Evolutionary conservation across 192 early-diverging fungal species (phyloP).

Genomic region (Piromyces sp.): DNA sequence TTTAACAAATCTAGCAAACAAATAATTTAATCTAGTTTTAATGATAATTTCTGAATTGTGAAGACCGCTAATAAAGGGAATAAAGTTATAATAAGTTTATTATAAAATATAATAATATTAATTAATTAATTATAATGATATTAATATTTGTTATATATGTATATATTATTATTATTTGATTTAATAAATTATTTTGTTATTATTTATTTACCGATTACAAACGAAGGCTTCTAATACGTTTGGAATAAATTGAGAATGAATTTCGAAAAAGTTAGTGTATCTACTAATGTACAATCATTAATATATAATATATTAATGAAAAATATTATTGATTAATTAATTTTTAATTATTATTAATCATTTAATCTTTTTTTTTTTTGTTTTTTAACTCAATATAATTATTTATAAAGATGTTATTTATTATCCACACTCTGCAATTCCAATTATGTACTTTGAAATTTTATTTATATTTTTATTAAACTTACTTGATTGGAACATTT

Average conservation of each 20-base stretch:
- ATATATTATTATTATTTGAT: too few species aligned
- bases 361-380: too few species aligned
- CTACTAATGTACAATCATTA: slow-evolving; percentile 23
- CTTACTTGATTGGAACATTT: slow-evolving; percentile 44
- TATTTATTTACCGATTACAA: slow-evolving; percentile 28
- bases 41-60: slow-evolving; percentile 52
- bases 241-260: slow-evolving; percentile 40
- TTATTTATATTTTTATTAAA: neutral
- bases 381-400: too few species aligned
- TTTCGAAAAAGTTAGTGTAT: slow-evolving; percentile 55
- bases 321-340: too few species aligned
- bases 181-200: slow-evolving; percentile 19
- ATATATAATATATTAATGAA: slow-evolving; percentile 6
- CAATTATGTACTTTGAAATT: slow-evolving; percentile 58
- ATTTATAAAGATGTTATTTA: slow-evolving; percentile 43
- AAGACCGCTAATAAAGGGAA: slow-evolving; percentile 49
- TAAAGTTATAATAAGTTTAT: too few species aligned
- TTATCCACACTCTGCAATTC: slow-evolving; percentile 58
- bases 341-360: too few species aligned
- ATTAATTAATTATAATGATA: too few species aligned
- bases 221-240: slow-evolving; percentile 57
- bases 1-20: slow-evolving; percentile 72
- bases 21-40: slow-evolving; percentile 65
- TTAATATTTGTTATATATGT: slow-evolving; percentile 16
- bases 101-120: too few species aligned